Base-by-base conservation (phyloP, 116 monocot genomes). In the Cymodocea nodosa region DNA sequence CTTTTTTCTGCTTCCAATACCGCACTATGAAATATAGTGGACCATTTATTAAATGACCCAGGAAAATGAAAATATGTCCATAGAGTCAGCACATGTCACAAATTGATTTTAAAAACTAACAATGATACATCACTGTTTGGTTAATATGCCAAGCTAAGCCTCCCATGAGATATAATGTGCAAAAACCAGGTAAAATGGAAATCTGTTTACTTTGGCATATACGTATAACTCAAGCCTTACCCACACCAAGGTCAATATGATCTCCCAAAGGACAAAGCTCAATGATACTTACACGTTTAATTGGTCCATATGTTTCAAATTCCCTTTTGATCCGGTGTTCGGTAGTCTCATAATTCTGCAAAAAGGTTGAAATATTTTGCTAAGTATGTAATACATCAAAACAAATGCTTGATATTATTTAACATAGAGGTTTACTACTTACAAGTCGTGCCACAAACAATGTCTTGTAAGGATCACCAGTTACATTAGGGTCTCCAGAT, bases 231-330 rank as follows among this genome's bases (percentile, higher is more conserved):
- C 15, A 49, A 69, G 59, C 23, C 78, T 86, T 84, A 81, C 78
- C 83, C 63, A 81, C 74, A 60, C 69, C 64, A 75, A 75, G 76
- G 74, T 73, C 64, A 78, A 77, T 51, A 73, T 65, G 68, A 73
- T 67, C 80, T 78, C 77, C 81, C 74, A 78, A 70, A 73, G 68
- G 35, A 64, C 23, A 78, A 66, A 62, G 55, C 68, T 63, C 57
- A 56, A 56, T 60, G 50, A 80, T 68, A 91, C 91, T 84, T 91
- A 88, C 97, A 83, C 85, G 79, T 80, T 97, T 91, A 55, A 97
- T 91, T 63, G 91, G 91, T 50, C 91, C 97, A 85, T 97, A 97
- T 64, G 88, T 69, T 77, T 97, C 97, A 91, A 97, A 97, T 69
- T 97, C 97, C 88, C 97, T 88, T 80, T 88, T 97, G 54, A 97